Base-by-base conservation (phyloP, 2,329 filamentous ascomycete species). In the Alternaria sp. region DNA sequence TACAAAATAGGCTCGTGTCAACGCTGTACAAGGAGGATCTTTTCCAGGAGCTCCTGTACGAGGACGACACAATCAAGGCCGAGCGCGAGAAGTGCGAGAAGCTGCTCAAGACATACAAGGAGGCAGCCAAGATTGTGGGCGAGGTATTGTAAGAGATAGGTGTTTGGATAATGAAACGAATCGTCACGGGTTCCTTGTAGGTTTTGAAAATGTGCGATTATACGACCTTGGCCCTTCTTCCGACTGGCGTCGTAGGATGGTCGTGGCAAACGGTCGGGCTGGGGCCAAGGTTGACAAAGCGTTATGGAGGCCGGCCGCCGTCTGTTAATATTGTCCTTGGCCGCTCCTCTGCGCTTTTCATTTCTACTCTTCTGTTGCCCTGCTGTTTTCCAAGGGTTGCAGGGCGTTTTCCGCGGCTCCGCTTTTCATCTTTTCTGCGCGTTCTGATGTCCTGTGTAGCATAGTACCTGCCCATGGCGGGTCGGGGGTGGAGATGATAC, bases 11-110 rank as follows among this genome's bases (percentile, higher is more conserved):
- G 49, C 89, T 99, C 7, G 96, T 99, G 61, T 97, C 92, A 78
- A 93, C 97, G 79, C 85, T 99, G 54, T 99, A 99, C 85, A 95
- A 93, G 81, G 96, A 98, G 80, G 83, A 89, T 32, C 84, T 97
- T 32, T 98, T 98, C 74, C 90, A 93, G 72, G 95, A 99, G 79
- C 87, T 99, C 58, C 85, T 99, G 43, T 98, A 99, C 81, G 96
- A 99, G 81, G 96, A 99, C 77, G 96, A 99, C 77, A 93, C 89
- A 21, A 95, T 99, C 79, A 97, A 98, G 87, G 94, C 93, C 77
- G 95, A 98, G 83, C 89, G 95, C 66, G 95, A 98, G 84, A 99
- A 99, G 87, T 99, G 96, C 82, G 96, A 99, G 85, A 96, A 93
- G 80, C 85, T 99, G 69, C 87, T 98, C 67, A 90, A 91, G 79